Conservation (phyloP, 208 protist genomes). For the Crithidia brevicula region DNA sequence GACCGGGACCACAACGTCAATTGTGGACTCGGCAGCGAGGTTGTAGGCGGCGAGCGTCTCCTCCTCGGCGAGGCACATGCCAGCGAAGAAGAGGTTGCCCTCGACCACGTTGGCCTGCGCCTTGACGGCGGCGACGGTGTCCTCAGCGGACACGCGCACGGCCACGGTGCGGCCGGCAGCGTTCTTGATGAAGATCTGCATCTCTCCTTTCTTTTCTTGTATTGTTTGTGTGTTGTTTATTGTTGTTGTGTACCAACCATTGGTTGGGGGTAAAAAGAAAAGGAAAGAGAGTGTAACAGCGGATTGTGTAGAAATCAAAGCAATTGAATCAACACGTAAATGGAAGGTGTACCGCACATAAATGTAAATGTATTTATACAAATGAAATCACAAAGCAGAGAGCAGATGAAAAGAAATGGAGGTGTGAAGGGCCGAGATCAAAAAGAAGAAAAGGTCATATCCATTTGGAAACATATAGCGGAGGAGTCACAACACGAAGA, state of each 20-base stretch:
- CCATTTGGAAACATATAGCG: too few relatives aligned
- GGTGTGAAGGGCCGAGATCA: not conserved
- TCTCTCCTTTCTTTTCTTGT: slow-evolving; percentile 43
- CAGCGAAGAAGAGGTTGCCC: slow-evolving; percentile 91
- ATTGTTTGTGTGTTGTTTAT: not conserved
- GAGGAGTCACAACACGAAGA: too few relatives aligned
- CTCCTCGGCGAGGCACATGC: slow-evolving; percentile 85
- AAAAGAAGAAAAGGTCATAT: too few relatives aligned
- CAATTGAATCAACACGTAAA: too few relatives aligned
- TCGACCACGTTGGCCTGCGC: slow-evolving; percentile 70
- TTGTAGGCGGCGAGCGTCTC: slow-evolving; percentile 70
- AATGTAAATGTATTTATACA: not conserved
- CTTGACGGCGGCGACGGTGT: slow-evolving; percentile 88
- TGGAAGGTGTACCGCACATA: too few relatives aligned
- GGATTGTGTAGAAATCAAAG: too few relatives aligned
- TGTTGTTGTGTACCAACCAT: too few relatives aligned
- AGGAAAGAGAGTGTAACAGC: too few relatives aligned
- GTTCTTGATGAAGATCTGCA: slow-evolving; percentile 96
- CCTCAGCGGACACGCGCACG: slow-evolving; percentile 82
- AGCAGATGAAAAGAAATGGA: slow-evolving; percentile 1
- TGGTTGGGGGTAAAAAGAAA: not conserved
- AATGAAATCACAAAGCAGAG: not conserved
- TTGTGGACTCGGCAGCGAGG: slow-evolving; percentile 86
- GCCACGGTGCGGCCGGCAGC: slow-evolving; percentile 88
- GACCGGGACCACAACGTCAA: slow-evolving; percentile 89